These are phyloP conservation scores for Dictyostelium firmibasis DNA, from an alignment of 78 protist genomes.

Conservation along the genomic window DNA sequence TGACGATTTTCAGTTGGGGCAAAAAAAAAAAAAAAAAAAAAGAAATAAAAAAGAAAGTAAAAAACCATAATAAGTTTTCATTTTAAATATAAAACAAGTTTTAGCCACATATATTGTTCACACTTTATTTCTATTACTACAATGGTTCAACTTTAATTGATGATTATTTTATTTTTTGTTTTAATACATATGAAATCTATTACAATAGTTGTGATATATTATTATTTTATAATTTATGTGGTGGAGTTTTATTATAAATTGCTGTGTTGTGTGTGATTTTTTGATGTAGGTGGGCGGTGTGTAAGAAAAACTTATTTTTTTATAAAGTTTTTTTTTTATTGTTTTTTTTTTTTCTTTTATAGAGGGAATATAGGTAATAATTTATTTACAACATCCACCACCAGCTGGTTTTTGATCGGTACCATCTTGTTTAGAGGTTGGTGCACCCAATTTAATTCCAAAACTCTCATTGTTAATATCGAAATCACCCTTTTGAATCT, in stretches of 20 bases:
- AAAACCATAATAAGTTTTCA: too few relatives aligned
- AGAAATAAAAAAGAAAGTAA: too few relatives aligned
- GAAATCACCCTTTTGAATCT: constrained; percentile 85
- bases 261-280: not conserved
- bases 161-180: too few relatives aligned
- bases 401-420: not conserved
- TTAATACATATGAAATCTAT: not conserved
- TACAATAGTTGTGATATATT: not conserved
- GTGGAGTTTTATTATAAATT: not conserved
- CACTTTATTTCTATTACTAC: too few relatives aligned
- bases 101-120: not conserved
- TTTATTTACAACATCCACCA: constrained; percentile 27
- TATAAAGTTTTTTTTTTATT: not conserved
- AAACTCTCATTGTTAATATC: constrained; percentile 81
- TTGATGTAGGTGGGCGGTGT: not conserved
- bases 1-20: too few relatives aligned
- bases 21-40: not conserved
- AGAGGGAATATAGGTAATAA: not conserved
- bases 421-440: constrained; percentile 1
- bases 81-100: too few relatives aligned
- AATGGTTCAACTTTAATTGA: too few relatives aligned
- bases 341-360: not conserved
- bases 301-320: not conserved
- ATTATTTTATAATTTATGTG: not conserved
- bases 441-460: constrained; percentile 72